Conservation (phyloP, 768 basidiomycete genomes). For the Termitomyces sp. region DNA sequence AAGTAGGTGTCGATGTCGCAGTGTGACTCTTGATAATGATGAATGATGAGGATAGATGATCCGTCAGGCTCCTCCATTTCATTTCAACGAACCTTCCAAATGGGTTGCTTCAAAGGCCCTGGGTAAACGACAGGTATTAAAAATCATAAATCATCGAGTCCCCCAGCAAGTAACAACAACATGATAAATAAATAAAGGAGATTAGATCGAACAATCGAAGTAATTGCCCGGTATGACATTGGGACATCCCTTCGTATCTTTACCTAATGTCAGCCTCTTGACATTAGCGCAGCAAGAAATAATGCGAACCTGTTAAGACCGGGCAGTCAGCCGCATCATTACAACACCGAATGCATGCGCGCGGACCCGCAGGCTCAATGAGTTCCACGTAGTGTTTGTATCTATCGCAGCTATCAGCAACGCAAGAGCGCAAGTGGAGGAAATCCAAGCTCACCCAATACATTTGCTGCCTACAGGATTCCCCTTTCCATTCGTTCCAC, state of each 20-base stretch:
- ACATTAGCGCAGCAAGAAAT: background rate
- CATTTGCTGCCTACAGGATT: constrained; percentile 42
- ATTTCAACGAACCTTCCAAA: background rate
- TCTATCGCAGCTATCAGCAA: constrained; percentile 14
- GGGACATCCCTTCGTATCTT: constrained; percentile 47
- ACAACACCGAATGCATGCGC: constrained; percentile 57
- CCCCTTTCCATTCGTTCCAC: constrained; percentile 40
- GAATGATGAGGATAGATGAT: background rate
- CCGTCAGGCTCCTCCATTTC: too few relatives aligned
- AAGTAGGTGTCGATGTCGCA: background rate
- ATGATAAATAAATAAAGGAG: background rate
- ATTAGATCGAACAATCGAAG: constrained; percentile 36
- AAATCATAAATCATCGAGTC: background rate
- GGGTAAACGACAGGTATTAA: too few relatives aligned
- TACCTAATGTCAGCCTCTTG: background rate
- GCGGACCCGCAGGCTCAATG: constrained; percentile 41
- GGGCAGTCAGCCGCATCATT: constrained; percentile 50
- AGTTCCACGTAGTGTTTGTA: constrained; percentile 59
- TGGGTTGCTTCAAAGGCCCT: too few relatives aligned
- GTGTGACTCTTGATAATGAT: too few relatives aligned
- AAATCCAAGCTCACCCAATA: background rate
- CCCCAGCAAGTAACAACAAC: background rate
- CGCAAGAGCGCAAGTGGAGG: background rate
- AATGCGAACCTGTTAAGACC: constrained; percentile 32
- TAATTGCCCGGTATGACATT: constrained; percentile 50